These are phyloP conservation scores for Hexamita inflata DNA, from an alignment of 208 protist genomes.

Conservation along the genomic window DNA sequence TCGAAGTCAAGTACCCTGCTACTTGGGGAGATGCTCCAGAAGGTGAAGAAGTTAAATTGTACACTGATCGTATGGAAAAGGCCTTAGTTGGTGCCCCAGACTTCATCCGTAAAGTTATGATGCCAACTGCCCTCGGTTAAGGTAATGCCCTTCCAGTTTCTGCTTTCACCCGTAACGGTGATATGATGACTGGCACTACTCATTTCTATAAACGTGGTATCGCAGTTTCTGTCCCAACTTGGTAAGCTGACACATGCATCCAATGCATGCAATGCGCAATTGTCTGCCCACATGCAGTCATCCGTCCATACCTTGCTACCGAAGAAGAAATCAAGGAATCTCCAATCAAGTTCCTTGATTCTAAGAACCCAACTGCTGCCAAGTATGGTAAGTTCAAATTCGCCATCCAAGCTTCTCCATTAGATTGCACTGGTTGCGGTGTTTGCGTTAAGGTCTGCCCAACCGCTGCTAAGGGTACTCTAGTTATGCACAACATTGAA, in stretches of 20 bases:
- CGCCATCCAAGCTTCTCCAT: slow-evolving; percentile 50
- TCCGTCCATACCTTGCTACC: slow-evolving; percentile 52
- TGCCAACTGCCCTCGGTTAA: not conserved
- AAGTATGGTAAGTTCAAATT: slow-evolving; percentile 36
- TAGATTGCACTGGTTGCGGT: slow-evolving; percentile 58
- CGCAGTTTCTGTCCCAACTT: slow-evolving; percentile 47
- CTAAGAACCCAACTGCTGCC: not conserved
- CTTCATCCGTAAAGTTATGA: slow-evolving; percentile 25
- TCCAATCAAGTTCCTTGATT: not conserved
- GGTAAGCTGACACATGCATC: slow-evolving; percentile 53
- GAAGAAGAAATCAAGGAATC: slow-evolving; percentile 21
- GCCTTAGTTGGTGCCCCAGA: not conserved
- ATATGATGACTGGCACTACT: slow-evolving; percentile 32
- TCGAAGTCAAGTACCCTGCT: slow-evolving; percentile 31
- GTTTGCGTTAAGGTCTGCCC: slow-evolving; percentile 52
- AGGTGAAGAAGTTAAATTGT: not conserved
- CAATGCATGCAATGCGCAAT: slow-evolving; percentile 57
- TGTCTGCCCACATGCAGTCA: slow-evolving; percentile 58
- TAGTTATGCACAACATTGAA: slow-evolving; percentile 40
- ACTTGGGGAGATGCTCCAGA: slow-evolving; percentile 27
- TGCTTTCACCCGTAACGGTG: not conserved
- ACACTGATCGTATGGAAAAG: not conserved
- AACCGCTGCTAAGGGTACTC: slow-evolving; percentile 34
- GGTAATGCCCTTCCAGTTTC: slow-evolving; percentile 7
- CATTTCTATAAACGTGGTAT: slow-evolving; percentile 54